Evolutionary conservation across 352 stramenopile species (phyloP), one percentile per base, ranked within the genome.

Genomic region (Phytopythium helicoides): DNA sequence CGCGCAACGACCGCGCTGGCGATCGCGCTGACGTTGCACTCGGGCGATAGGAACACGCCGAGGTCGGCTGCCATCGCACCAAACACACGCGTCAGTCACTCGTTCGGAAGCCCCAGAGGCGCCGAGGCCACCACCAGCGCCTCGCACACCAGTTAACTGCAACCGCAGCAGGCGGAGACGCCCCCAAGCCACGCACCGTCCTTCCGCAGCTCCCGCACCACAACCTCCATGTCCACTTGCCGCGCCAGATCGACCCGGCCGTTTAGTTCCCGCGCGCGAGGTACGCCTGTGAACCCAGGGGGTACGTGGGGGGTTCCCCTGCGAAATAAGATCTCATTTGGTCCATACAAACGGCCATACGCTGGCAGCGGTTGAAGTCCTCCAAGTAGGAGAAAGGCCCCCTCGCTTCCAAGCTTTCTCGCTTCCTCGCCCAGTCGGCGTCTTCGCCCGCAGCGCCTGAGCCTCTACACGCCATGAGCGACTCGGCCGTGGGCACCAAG

Each of bases 11-110:
- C 68, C 25, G 71, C 72, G 54, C 84, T 94, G 36, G 81, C 84
- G 68, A 94, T 88, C 38, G 73, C 72, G 40, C 72, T 90, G 28
- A 88, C 76, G 62, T 86, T 82, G 66, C 83, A 91, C 16, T 91
- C 81, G 10, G 79, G 44, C 41, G 58, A 62, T 34, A 94, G 61
- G 54, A 95, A 95, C 25, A 90, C 76, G 26, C 76, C 66, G 37
- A 95, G 53, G 47, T 92, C 70, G 12, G 76, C 85, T 94, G 60
- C 47, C 58, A 19, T 28, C 6, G 50, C 34, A 16, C 25, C 18
- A 50, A 33, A 41, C 3, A 15, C n/a, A n/a, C n/a, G n/a, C n/a
- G n/a, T n/a, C n/a, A n/a, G n/a, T n/a, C n/a, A n/a, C n/a, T n/a
- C n/a, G n/a, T 49, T 10, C 3, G 37, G 25, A 28, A 22, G 42